Conservation (phyloP, 116 monocot genomes). For the Iris pallida region DNA sequence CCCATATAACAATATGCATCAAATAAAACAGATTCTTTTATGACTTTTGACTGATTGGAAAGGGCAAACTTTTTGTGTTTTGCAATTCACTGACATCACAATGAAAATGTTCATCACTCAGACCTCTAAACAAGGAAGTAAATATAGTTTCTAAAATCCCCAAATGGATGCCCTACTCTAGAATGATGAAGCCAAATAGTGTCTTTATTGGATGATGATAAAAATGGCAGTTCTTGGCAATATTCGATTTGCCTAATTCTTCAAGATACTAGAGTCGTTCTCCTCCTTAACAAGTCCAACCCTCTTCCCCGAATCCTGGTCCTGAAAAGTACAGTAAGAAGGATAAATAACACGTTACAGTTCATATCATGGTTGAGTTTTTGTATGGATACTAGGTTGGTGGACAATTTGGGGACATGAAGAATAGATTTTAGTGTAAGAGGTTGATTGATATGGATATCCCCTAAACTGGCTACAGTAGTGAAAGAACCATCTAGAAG, state of each 20-base stretch:
- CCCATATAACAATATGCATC: background rate
- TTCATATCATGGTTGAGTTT: background rate
- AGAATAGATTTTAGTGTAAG: background rate
- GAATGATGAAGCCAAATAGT: background rate
- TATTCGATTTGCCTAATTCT: background rate
- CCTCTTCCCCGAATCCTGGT: background rate
- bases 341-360: background rate
- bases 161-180: background rate
- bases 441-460: background rate
- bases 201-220: background rate
- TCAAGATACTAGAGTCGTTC: conserved; percentile 5
- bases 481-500: background rate
- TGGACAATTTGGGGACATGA: background rate
- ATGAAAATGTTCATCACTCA: background rate
- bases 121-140: background rate
- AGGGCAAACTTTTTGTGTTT: background rate
- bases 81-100: conserved; percentile 1
- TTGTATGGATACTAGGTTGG: background rate
- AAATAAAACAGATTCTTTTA: background rate
- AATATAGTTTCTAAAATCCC: background rate
- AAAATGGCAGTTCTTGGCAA: background rate
- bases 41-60: background rate
- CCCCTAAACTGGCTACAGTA: background rate
- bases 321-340: conserved; percentile 5
- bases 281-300: background rate